Evolutionary conservation across 192 early-diverging fungal species (phyloP), one percentile per base, ranked within the genome.

Genomic region (Coemansia reversa): DNA sequence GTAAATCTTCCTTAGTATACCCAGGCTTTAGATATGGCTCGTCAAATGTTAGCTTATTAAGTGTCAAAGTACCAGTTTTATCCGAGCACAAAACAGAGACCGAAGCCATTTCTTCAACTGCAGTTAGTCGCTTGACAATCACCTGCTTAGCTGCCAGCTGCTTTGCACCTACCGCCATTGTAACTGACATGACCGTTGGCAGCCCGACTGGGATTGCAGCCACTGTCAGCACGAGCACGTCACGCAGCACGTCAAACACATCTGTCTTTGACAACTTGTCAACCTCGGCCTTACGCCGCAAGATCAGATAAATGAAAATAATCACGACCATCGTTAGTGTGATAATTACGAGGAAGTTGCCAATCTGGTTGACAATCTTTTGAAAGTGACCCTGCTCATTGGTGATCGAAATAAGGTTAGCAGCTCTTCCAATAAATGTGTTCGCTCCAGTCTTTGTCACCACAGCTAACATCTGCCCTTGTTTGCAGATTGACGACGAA

Each of bases 361-460:
- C 95, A 63, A 97, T 96, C 56, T 85, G 78, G 74, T 90, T 92
- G 84, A 96, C 90, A 55, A 96, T 86, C 81, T 95, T 97, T 72
- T 97, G 95, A 84, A 97, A 97, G 76, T 97, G 95, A 58, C 95
- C 95, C 76, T 91, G 86, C 72, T 97, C 95, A 56, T 87, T 86
- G 54, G 94, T 95, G 60, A 93, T 91, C 12, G 92, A 89, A 75
- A 96, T 96, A 62, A 97, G 75, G 78, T 91, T 92, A 27, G 95
- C 94, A 5, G 95, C 93, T 59, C 95, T 90, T 23, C 95, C 95
- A 66, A 97, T 94, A 77, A 92, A 97, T n/a, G 95, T 97, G 76
- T 94, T 82, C 33, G 86, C 82, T 42, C 93, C 96, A 19, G 95
- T 98, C 82, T 96, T 96, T 64, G 86, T 89, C 23, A 98, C 94